A percentile compares a stretch with the other conserved stretches of the same genome.
Conservation (phyloP, 148 eudicot genomes). For the Spergularia marina region DNA sequence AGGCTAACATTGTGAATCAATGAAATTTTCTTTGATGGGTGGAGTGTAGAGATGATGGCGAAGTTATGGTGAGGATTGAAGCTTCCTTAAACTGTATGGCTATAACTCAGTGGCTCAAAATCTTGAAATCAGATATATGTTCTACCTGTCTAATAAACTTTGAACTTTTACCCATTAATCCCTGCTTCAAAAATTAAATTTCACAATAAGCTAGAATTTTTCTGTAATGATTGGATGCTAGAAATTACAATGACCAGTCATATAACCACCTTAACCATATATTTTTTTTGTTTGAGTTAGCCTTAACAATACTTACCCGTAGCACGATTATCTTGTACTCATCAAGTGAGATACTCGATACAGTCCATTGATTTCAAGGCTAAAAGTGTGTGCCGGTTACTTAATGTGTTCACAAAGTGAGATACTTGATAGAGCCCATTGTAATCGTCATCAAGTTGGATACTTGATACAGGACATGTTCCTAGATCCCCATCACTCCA, state of each 20-base stretch:
- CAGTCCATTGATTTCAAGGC: neutral
- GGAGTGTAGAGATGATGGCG: neutral
- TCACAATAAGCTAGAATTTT: too few relatives aligned
- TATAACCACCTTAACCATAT: too few relatives aligned
- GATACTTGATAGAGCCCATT: neutral
- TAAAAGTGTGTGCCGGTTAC: too few relatives aligned
- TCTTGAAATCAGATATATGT: neutral
- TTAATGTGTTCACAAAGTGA: neutral
- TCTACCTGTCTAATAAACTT: neutral
- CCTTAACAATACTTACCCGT: neutral
- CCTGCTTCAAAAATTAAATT: too few relatives aligned
- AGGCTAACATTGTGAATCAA: neutral
- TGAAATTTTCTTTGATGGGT: neutral
- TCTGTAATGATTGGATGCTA: too few relatives aligned
- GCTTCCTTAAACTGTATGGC: neutral
- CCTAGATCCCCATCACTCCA: too few relatives aligned
- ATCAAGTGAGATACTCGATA: neutral
- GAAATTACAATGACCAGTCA: too few relatives aligned
- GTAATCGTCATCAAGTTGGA: neutral
- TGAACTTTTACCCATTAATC: neutral
- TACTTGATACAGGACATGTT: too few relatives aligned
- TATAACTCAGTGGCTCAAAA: neutral
- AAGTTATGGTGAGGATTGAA: neutral
- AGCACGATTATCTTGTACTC: neutral
- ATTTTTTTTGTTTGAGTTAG: neutral